phyloP scores from a whole-genome alignment of 1,139 yeast genomes.

The Scheffersomyces illinoinensis region DNA sequence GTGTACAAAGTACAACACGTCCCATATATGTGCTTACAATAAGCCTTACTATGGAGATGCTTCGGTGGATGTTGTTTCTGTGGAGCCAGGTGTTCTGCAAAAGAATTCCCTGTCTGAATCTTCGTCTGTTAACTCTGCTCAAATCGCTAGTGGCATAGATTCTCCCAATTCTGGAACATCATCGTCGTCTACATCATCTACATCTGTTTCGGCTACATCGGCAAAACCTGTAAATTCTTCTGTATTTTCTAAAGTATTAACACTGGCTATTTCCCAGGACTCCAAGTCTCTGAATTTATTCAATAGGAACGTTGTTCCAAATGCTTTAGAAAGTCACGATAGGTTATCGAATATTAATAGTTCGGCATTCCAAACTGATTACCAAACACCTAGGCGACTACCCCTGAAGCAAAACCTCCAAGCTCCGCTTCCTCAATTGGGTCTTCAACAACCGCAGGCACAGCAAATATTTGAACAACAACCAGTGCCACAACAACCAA shows the following conservation, averaged over 20 bases:
- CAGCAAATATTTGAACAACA: not conserved
- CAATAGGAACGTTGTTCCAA: not conserved
- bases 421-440: not conserved
- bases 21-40: slow-evolving; percentile 28
- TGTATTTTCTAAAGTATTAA: not conserved
- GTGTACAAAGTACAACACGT: slow-evolving; percentile 28
- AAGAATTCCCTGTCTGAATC: not conserved
- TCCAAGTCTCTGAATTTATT: not conserved
- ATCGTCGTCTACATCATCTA: not conserved
- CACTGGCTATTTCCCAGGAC: not conserved
- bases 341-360: not conserved
- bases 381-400: not conserved
- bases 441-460: slow-evolving; percentile 1
- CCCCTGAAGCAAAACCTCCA: not conserved
- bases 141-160: not conserved
- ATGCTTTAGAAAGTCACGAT: not conserved
- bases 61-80: not conserved
- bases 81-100: not conserved
- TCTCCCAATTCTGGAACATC: not conserved
- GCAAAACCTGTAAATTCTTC: not conserved
- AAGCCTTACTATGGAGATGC: slow-evolving; percentile 25
- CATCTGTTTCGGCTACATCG: not conserved
- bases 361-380: not conserved
- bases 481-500: not conserved
- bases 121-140: not conserved